Base-by-base conservation (phyloP, 805 yeast species). In the Myxozyma geophila region DNA sequence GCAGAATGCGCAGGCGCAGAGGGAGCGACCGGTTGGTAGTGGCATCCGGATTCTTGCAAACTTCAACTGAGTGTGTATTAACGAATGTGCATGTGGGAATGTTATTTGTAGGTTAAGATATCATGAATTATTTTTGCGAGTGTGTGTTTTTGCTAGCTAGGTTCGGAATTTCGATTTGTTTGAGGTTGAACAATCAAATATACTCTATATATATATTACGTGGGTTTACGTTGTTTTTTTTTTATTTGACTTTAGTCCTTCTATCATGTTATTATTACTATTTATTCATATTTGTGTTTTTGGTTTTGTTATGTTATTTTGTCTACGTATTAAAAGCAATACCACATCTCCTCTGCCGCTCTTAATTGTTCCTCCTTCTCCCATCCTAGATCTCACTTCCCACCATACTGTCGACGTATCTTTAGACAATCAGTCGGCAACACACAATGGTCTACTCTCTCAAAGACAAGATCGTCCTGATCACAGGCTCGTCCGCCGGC, bases 401-500 rank as follows among this genome's bases (percentile, higher is more conserved):
- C 47, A 9, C 17, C 7, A 6, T 43, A n/a, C 2, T 43, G 5
- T 19, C 47, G 4, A 43, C 47, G 19, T 7, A 12, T 2, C 13
- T 9, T 21, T 23, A 23, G 7, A 9, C 28, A 10, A 3, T 21
- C 15, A 3, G 37, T n/a, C 12, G n/a, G 2, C 19, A n/a, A 40
- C 15, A 10, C n/a, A 15, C 17, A 47, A 67, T 68, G 70, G 62
- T 70, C 28, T 51, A 64, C 56, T 23, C 56, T 1, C 67, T 73
- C 48, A 66, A 62, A 37, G 75, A 74, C 23, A 75, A 74, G 48
- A 63, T 64, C 41, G 78, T 76, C 3, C 71, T 77, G 44, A 70
- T 77, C 17, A 71, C 74, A 1, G 75, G 74, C 13, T 73, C 74
- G 6, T 69, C 75, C 9, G 74, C 78, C 1, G 80, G 79, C 1